Base-by-base conservation (phyloP, 169 alveolate genomes). In the Cyclospora cayetanensis region DNA sequence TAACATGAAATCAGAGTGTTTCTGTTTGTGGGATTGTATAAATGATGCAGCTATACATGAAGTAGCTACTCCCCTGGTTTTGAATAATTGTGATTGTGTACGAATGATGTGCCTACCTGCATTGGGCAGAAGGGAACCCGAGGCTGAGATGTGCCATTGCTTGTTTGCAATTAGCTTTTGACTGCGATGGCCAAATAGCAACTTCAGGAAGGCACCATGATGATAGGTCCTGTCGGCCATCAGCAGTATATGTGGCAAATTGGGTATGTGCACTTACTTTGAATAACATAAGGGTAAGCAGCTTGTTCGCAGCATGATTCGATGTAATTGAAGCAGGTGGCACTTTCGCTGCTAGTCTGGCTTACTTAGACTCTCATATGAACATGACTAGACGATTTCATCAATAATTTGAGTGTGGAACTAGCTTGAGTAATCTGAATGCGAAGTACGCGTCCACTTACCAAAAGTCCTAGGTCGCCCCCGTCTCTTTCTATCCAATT, bases 401-500 rank as follows among this genome's bases (percentile, higher is more conserved):
- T n/a, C n/a, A n/a, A n/a, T n/a, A n/a, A n/a, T n/a, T n/a, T n/a
- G n/a, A n/a, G n/a, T n/a, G n/a, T n/a, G n/a, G n/a, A n/a, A n/a
- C n/a, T n/a, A n/a, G n/a, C n/a, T n/a, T n/a, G n/a, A n/a, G n/a
- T n/a, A n/a, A n/a, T n/a, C n/a, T n/a, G n/a, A 50, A 0, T 50
- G 63, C 63, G 22, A 2, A n/a, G 12, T 50, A n/a, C 63, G 22
- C 22, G 12, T 50, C 63, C 22, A n/a, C 63, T n/a, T 35, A 79
- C 89, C 89, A 34, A 79, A 2, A 87, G 25, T 60, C 92, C 92
- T 25, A 31, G 63, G 2, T 68, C 82, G 18, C 86, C 65, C 29
- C 68, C 92, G 27, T 87, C 92, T 29, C 84, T 66, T 31, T 29
- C 79, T 50, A 66, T 68, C 92, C 92, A 87, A 37, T 37, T 87